Evolutionary conservation across 1,284 basidiomycete species (phyloP).

Genomic region (Ustilago bromivora): DNA sequence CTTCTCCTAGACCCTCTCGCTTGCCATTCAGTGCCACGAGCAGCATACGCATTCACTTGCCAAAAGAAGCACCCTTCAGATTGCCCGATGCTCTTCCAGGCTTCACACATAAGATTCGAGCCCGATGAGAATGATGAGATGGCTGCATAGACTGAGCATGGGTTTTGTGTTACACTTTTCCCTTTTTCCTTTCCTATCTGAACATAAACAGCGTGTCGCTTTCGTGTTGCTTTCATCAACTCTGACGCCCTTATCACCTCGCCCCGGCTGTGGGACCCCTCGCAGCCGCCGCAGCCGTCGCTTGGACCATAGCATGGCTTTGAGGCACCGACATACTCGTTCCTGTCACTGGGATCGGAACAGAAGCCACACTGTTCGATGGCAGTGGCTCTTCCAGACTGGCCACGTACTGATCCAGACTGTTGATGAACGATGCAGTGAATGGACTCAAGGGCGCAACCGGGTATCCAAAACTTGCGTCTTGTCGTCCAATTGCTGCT

Average conservation of each 20-base stretch:
- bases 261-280: background rate
- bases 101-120: background rate
- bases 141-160: background rate
- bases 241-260: background rate
- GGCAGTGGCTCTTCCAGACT: constrained; percentile 48
- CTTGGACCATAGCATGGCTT: constrained; percentile 32
- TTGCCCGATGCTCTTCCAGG: background rate
- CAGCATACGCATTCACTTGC: background rate
- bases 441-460: constrained; percentile 45
- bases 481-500: constrained; percentile 44
- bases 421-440: constrained; percentile 46
- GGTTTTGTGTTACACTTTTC: background rate
- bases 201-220: background rate
- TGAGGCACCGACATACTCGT: constrained; percentile 22
- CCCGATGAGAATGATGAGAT: background rate
- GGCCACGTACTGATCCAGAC: constrained; percentile 49
- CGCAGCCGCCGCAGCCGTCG: constrained; percentile 1
- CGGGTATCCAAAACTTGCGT: constrained; percentile 40
- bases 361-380: constrained; percentile 12
- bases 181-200: background rate
- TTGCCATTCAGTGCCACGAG: background rate
- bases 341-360: constrained; percentile 19
- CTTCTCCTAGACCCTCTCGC: background rate
- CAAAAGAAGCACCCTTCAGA: background rate
- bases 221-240: no score